phyloP scores from a whole-genome alignment of 2,329 filamentous ascomycete genomes.

The Thelonectria blattea region DNA sequence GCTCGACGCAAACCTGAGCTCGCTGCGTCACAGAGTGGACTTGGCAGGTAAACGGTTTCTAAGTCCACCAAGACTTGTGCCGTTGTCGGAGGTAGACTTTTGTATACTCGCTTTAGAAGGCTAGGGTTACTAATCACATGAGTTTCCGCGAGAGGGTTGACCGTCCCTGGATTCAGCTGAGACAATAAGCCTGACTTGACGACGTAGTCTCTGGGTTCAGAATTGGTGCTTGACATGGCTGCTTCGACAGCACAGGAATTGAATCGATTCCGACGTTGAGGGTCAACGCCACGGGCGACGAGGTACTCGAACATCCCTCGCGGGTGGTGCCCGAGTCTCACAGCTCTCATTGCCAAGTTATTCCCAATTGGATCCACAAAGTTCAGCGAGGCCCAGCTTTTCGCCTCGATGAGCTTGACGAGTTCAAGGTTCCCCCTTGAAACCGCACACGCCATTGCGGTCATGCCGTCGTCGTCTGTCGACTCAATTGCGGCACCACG shows the following conservation, averaged over 20 bases:
- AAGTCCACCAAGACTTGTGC: neutral
- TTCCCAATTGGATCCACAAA: neutral
- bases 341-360: neutral
- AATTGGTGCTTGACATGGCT: neutral
- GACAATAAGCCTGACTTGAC: neutral
- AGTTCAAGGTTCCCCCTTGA: neutral
- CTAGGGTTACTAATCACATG: fast-evolving
- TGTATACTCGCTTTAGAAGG: neutral
- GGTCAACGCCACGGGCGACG: neutral
- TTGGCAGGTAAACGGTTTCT: neutral
- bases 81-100: neutral
- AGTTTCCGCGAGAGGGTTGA: neutral
- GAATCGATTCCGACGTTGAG: neutral
- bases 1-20: neutral
- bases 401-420: neutral
- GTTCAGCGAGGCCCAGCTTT: neutral
- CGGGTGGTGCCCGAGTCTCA: no score
- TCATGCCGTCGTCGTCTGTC: neutral
- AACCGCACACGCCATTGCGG: neutral
- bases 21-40: neutral
- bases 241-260: neutral
- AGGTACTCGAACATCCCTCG: neutral
- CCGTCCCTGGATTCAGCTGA: no score
- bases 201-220: neutral
- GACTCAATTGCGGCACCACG: neutral